Base-by-base conservation (phyloP, 208 protist genomes). In the Crithidia sp. region DNA sequence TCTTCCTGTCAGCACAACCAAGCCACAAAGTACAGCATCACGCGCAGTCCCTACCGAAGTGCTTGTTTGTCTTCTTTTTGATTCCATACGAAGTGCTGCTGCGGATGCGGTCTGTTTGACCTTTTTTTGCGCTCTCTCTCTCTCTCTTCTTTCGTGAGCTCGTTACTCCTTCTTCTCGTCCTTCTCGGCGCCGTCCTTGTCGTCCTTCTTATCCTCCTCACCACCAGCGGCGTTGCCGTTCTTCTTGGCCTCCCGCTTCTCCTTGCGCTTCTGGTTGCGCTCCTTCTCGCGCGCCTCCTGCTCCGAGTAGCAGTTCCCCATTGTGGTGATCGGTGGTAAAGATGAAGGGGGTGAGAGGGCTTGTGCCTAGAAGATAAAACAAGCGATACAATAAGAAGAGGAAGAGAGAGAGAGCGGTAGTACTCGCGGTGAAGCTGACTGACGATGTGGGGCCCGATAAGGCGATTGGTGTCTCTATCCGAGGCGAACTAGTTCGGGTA, bases 121-220 rank as follows among this genome's bases (percentile, higher is more conserved):
- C 53, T 43, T 60, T 17, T 12, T 0, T 50, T 10, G 50, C 3
- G 44, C 8, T 54, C 52, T 44, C 57, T 19, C 36, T 60, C n/a
- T 52, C 49, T 43, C 56, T 57, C 54, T 41, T 28, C 45, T 40
- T 37, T 61, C 68, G 14, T 59, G 47, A 5, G 45, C 39, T 16
- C 41, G 7, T 53, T 49, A 40, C 9, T 41, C 19, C 55, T 68
- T 74, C 65, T 71, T 75, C 57, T 74, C 54, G 68, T 76, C 62
- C 50, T 71, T 67, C 69, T 66, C 49, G 47, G 58, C 49, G 44
- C 55, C 49, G 12, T 53, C 56, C 49, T 67, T 65, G 49, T 16
- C 64, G 40, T 71, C 72, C 61, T 66, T 36, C 19, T 59, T 59
- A 1, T 8, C 61, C 2, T 16, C 28, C 0, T 39, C 41, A 4